Conservation (phyloP, 352 stramenopile species). For the Pelagophyceae sp. region DNA sequence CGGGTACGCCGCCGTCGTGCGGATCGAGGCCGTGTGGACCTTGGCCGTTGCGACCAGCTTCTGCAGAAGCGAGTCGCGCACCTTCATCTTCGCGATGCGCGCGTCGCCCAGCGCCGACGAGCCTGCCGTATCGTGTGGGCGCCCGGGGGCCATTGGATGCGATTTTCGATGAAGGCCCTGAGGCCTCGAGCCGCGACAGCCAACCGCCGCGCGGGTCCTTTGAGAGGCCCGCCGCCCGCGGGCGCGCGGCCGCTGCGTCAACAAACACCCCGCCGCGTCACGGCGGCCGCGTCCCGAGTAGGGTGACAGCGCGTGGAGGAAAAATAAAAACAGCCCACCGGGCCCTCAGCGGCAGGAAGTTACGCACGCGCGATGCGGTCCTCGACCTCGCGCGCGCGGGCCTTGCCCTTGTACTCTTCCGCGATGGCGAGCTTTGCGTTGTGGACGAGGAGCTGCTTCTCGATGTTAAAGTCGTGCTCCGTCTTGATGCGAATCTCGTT, state of each 20-base stretch:
- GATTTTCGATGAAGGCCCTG: no score
- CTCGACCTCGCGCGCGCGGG: slow-evolving; percentile 81
- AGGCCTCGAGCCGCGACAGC: no score
- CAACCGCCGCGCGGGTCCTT: no score
- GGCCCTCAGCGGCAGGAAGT: no score
- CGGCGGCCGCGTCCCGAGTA: no score
- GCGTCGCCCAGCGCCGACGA: slow-evolving; percentile 86
- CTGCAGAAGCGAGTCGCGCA: slow-evolving; percentile 74
- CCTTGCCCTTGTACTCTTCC: slow-evolving; percentile 92
- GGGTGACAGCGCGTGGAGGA: no score
- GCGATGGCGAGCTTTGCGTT: slow-evolving; percentile 94
- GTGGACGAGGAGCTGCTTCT: slow-evolving; percentile 96
- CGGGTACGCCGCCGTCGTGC: slow-evolving; percentile 61
- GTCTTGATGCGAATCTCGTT: slow-evolving; percentile 59
- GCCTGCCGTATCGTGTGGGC: no score
- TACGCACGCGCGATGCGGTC: slow-evolving; percentile 49
- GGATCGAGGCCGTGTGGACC: slow-evolving; percentile 35
- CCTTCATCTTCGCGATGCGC: slow-evolving; percentile 92
- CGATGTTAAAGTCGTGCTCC: slow-evolving; percentile 96
- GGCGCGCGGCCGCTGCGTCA: no score
- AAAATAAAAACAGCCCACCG: no score
- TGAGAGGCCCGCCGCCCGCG: no score
- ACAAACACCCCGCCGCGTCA: no score
- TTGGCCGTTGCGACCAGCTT: slow-evolving; percentile 33
- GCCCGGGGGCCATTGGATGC: no score